Percentiles rank a stretch among this genome's conserved stretches.
Evolutionary conservation across 2,329 filamentous ascomycete species (phyloP).

Genomic region (Fusarium sp.): DNA sequence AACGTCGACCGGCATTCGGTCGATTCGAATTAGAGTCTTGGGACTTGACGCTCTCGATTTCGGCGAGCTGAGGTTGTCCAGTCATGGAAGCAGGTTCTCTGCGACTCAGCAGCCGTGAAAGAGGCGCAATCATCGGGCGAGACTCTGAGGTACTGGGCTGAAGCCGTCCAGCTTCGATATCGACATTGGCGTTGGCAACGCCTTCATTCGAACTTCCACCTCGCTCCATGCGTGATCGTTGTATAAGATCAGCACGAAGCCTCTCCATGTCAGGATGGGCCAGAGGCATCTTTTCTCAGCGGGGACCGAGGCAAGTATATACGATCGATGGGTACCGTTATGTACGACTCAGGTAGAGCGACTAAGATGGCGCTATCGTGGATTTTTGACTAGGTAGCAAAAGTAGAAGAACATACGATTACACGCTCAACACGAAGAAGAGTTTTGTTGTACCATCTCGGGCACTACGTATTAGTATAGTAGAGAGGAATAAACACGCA

Average conservation of each 20-base stretch:
- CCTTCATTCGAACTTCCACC: slow-evolving; percentile 26
- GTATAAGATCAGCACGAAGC: slow-evolving; percentile 49
- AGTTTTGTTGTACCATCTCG: slow-evolving; percentile 27
- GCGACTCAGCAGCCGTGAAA: slow-evolving; percentile 37
- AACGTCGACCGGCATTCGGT: slow-evolving; percentile 15
- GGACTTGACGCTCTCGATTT: slow-evolving; percentile 60
- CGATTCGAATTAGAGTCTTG: slow-evolving; percentile 55
- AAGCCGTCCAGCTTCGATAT: slow-evolving; percentile 25
- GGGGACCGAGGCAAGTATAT: slow-evolving; percentile 16
- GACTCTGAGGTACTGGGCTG: slow-evolving; percentile 17
- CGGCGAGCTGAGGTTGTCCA: slow-evolving; percentile 36
- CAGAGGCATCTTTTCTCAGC: slow-evolving; percentile 34
- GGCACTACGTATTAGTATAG: slow-evolving; percentile 19
- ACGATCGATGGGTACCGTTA: slow-evolving; percentile 6
- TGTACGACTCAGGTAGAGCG: slow-evolving; percentile 26
- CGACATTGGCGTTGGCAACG: slow-evolving; percentile 11
- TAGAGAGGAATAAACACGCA: slow-evolving; percentile 4
- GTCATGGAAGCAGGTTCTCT: slow-evolving; percentile 31
- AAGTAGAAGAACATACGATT: slow-evolving; percentile 15
- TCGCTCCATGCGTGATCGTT: slow-evolving; percentile 47
- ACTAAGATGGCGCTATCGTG: slow-evolving; percentile 31
- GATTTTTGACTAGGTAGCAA: slow-evolving; percentile 20
- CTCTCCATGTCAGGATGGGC: slow-evolving; percentile 47
- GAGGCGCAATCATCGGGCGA: slow-evolving; percentile 9
- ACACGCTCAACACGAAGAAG: slow-evolving; percentile 19